A percentile compares a stretch with the other conserved stretches of the same genome.
phyloP scores from a whole-genome alignment of 345 rosid genomes.

The Toxicodendron radicans region DNA sequence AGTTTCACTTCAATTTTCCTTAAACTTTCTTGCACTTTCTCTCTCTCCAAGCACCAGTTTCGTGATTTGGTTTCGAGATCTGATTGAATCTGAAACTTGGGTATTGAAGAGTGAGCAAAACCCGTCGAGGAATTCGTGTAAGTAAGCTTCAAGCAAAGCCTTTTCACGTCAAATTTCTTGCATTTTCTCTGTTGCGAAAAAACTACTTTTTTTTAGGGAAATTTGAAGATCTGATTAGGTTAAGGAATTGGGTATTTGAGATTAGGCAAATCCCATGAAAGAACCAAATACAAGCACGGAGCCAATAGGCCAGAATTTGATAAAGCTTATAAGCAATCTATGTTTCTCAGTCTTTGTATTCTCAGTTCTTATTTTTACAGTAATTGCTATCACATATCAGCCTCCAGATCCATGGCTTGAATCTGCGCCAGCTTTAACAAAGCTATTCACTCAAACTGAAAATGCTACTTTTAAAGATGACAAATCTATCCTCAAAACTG shows the following conservation, averaged over 20 bases:
- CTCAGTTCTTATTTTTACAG: slow-evolving; percentile 76
- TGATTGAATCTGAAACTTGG: slow-evolving; percentile 12
- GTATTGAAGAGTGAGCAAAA: background rate
- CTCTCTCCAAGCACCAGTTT: background rate
- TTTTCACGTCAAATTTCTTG: background rate
- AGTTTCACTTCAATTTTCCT: background rate
- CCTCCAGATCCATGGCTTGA: slow-evolving; percentile 99
- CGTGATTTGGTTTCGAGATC: background rate
- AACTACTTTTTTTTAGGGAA: background rate
- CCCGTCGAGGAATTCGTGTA: background rate
- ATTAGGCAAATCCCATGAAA: slow-evolving; percentile 37
- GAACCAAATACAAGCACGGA: slow-evolving; percentile 60
- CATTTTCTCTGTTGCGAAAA: background rate
- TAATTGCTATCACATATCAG: slow-evolving; percentile 85
- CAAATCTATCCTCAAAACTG: slow-evolving; percentile 66
- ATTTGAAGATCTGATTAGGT: slow-evolving; percentile 17
- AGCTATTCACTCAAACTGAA: slow-evolving; percentile 63
- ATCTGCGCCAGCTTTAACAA: slow-evolving; percentile 80
- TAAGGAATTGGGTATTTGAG: background rate
- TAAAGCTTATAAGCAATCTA: slow-evolving; percentile 77
- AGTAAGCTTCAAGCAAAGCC: background rate
- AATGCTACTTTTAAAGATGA: slow-evolving; percentile 85
- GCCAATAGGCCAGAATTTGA: slow-evolving; percentile 78
- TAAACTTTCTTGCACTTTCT: background rate
- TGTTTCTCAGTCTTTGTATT: slow-evolving; percentile 94